Evolutionary conservation across 1,284 basidiomycete genomes (phyloP), one percentile per base, ranked within the genome.

Genomic region (Porodaedalea pini): DNA sequence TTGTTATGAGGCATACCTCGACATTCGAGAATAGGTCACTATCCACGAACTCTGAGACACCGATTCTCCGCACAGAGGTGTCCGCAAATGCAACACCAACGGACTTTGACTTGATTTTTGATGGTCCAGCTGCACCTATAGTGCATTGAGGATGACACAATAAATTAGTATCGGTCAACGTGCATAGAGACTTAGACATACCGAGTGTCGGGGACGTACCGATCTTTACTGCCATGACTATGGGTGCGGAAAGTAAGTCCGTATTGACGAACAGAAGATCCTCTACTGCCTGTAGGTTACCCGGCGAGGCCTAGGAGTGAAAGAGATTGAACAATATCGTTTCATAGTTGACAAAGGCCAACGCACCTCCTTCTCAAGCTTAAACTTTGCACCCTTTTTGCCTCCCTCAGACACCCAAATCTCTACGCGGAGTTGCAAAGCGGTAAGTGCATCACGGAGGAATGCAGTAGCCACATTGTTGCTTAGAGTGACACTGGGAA

Each of bases 1-100:
- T 98, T 23, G 27, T 3, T 36, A 15, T 56, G 34, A 34, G 11
- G 59, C 73, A 48, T 57, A 94, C 94, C 78, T 99, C 96, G 2
- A 90, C 89, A 68, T 99, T 99, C 1, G 92, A 94, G 72, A 95
- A 98, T 10, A 95, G 77, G 62, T 99, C 97, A 66, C 96, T 97
- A 68, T 99, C 97, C 1, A 88, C 84, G 66, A 92, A 99, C 63
- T 99, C 93, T 15, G 92, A 80, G 0, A 88, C 83, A 4, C 90
- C 90, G 3, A 92, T 75, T 65, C 88, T 80, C 15, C 88, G 79
- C 1, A 80, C 73, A 60, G 75, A 98, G 0, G 89, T 86, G 66
- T 92, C 88, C 0, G 89, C 89, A 64, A 87, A 92, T 0, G 89
- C 88, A 36, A 91, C 73, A 0, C 88, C 88, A 23, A 92, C 72